Conservation (phyloP, 768 basidiomycete species). For the Collybia sp. region DNA sequence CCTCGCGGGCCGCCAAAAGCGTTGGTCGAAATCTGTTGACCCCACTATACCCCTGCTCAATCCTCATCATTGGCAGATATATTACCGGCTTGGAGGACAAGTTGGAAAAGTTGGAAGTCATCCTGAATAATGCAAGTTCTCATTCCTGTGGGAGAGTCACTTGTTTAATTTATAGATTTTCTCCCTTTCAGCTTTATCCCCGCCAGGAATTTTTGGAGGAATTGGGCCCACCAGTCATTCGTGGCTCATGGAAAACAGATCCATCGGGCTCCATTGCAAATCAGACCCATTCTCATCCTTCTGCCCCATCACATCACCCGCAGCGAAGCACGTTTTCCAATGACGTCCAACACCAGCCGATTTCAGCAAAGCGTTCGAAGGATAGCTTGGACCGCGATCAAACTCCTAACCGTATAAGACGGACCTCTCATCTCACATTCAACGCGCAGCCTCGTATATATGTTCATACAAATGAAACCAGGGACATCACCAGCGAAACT, state of each 20-base stretch:
- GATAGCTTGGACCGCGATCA: too few species aligned
- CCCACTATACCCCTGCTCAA: not conserved
- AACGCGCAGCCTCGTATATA: constrained; percentile 14
- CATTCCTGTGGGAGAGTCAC: not conserved
- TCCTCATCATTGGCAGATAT: constrained; percentile 32
- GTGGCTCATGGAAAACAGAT: constrained; percentile 57
- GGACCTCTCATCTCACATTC: constrained; percentile 26
- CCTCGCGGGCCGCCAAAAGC: constrained; percentile 67
- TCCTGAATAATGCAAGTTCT: constrained; percentile 44
- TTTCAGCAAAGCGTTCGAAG: too few species aligned
- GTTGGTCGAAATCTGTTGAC: constrained; percentile 30
- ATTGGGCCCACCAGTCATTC: constrained; percentile 56
- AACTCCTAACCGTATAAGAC: constrained; percentile 2
- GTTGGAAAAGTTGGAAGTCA: constrained; percentile 48
- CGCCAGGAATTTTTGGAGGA: constrained; percentile 56
- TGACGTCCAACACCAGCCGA: too few species aligned
- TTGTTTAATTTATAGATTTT: not conserved
- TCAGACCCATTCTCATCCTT: constrained; percentile 1
- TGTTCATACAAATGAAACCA: constrained; percentile 4
- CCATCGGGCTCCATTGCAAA: constrained; percentile 2
- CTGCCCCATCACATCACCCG: not conserved
- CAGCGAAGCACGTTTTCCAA: not conserved
- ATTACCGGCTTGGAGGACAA: constrained; percentile 55
- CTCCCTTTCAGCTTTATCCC: constrained; percentile 47
- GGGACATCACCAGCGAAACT: constrained; percentile 13